A percentile compares a stretch with the other conserved stretches of the same genome.
These are phyloP conservation scores for Ophiostoma pallidulum DNA, from an alignment of 2,329 filamentous ascomycete genomes.

Conservation along the genomic window DNA sequence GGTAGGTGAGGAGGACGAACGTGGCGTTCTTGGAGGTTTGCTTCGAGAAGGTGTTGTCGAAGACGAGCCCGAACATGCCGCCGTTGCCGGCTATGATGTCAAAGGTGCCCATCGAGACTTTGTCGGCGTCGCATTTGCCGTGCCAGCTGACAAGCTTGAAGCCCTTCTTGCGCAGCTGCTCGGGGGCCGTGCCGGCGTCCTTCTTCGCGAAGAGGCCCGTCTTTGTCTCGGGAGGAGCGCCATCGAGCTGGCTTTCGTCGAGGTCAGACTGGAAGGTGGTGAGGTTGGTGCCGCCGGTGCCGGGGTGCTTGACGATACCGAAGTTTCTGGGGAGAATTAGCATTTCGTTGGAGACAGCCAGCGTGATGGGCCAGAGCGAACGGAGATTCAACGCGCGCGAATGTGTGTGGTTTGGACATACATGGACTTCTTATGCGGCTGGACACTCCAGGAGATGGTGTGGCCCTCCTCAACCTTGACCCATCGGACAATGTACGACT, in stretches of 20 bases:
- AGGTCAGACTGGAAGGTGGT: constrained; percentile 35
- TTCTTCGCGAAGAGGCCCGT: constrained; percentile 42
- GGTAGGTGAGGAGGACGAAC: constrained; percentile 89
- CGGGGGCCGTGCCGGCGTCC: constrained; percentile 50
- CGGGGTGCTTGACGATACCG: constrained; percentile 94
- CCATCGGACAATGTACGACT: constrained; percentile 99
- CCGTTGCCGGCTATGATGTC: constrained; percentile 65
- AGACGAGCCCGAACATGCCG: constrained; percentile 92
- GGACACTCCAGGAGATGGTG: constrained; percentile 94
- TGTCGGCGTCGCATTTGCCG: constrained; percentile 93
- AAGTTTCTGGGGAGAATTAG: constrained; percentile 68
- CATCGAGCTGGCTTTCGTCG: constrained; percentile 33
- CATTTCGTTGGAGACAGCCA: neutral
- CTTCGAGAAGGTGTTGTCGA: constrained; percentile 98
- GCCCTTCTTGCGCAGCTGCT: constrained; percentile 56
- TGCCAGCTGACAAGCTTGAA: constrained; percentile 71
- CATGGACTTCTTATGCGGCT: constrained; percentile 97
- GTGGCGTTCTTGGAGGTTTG: constrained; percentile 89
- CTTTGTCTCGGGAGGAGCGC: constrained; percentile 32
- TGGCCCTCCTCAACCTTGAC: constrained; percentile 82
- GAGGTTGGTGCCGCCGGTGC: constrained; percentile 49
- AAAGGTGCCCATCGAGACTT: constrained; percentile 82
- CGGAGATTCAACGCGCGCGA: too few relatives aligned
- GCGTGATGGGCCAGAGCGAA: constrained; percentile 1
- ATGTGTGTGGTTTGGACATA: constrained; percentile 29